Evolutionary conservation across 495 filamentous ascomycete species (phyloP), one percentile per base, ranked within the genome.

Genomic region (Hyaloscypha variabilis): DNA sequence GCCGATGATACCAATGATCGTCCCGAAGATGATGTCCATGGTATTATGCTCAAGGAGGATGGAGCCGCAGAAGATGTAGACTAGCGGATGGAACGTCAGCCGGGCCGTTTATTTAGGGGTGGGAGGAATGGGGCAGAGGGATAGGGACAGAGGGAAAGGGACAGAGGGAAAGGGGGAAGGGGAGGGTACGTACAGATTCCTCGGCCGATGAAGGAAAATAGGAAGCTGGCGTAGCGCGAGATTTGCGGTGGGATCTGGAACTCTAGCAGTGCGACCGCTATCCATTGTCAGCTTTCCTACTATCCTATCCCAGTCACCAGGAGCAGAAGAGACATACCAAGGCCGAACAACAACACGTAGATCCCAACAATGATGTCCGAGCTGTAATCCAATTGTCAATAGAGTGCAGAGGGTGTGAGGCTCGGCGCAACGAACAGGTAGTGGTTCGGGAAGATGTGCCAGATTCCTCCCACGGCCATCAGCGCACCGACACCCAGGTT

Each of bases 201-300:
- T 71, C 95, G 93, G 60, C 95, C 95, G 69, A 98, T 75, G 85
- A 99, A 98, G 53, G 89, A 93, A 84, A 97, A 98, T 73, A 98
- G 88, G 87, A 99, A 99, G 26, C 90, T 93, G 21, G 94, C 95
- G 83, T 98, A 97, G 75, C 91, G 87, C 64, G 92, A 89, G 42
- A 96, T 83, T 75, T 97, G 93, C 36, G 93, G 91, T 5, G 96
- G 96, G 69, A 97, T 93, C 78, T 96, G 94, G 79, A 97, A 95
- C 78, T 99, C 95, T 71, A 69, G 62, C 28, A 34, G 17, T 1
- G 36, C 83, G 62, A 85, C 88, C 21, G 78, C 88, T 91, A 65
- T 54, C 23, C 13, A 52, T 23, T 21, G 51, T 72, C 54, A 66
- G 62, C 54, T 65, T 65, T 13, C 0, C 24, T 8, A 39, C 4